Evolutionary conservation across 371 early-diverging fungal genomes (phyloP).

Genomic region (Mucor saturninus): DNA sequence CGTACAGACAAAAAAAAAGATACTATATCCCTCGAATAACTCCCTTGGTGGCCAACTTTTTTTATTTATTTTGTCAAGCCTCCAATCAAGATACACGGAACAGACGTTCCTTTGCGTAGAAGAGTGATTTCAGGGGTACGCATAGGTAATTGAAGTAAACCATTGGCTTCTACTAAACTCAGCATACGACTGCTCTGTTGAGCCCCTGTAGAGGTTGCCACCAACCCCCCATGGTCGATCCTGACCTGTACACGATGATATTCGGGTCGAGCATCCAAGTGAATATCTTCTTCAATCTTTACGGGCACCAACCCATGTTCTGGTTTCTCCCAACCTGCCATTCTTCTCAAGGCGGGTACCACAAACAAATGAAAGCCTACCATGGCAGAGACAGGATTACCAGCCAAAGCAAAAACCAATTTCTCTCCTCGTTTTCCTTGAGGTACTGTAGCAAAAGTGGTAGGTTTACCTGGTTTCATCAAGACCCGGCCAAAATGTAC

Average conservation of each 20-base stretch:
- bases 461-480: constrained; percentile 95
- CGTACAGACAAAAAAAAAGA: neutral
- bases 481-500: constrained; percentile 90
- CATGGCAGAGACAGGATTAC: constrained; percentile 91
- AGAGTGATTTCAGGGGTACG: constrained; percentile 31
- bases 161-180: constrained; percentile 83
- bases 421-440: constrained; percentile 21
- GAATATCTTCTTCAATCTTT: constrained; percentile 64
- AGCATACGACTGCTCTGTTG: constrained; percentile 85
- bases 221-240: constrained; percentile 28
- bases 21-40: neutral
- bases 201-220: constrained; percentile 71
- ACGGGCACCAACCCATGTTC: constrained; percentile 61
- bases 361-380: constrained; percentile 91
- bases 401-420: constrained; percentile 88
- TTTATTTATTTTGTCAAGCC: constrained; percentile 18
- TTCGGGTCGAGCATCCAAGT: constrained; percentile 85
- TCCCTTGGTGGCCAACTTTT: constrained; percentile 5
- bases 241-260: constrained; percentile 74
- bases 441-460: constrained; percentile 86
- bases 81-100: constrained; percentile 44
- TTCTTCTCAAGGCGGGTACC: constrained; percentile 78
- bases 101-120: constrained; percentile 29
- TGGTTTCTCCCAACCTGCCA: constrained; percentile 65
- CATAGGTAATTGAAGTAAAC: constrained; percentile 70